phyloP scores from a whole-genome alignment of 768 basidiomycete genomes.

The Rossbeevera mucosa region DNA sequence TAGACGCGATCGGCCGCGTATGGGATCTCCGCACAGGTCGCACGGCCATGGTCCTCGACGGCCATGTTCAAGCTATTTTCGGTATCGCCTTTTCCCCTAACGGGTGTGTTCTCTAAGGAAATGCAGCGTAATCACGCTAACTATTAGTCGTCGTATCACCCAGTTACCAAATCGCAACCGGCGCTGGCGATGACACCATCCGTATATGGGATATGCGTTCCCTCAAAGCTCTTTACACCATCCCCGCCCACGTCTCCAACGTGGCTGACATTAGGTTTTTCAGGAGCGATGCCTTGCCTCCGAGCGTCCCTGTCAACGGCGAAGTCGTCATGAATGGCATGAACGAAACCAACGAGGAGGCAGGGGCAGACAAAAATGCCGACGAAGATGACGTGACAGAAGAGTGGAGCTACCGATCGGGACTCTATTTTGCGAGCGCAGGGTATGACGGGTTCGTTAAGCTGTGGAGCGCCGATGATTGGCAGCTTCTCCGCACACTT shows the following conservation, averaged over 20 bases:
- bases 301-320: conserved; percentile 38
- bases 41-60: conserved; percentile 97
- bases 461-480: conserved; percentile 97
- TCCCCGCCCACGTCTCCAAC: conserved; percentile 93
- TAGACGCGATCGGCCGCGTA: conserved; percentile 94
- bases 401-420: conserved; percentile 79
- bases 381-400: conserved; percentile 34
- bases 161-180: conserved; percentile 96
- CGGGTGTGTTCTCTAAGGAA: conserved; percentile 53
- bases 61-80: conserved; percentile 91
- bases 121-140: conserved; percentile 5
- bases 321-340: conserved; percentile 50
- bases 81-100: conserved; percentile 92
- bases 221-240: conserved; percentile 88
- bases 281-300: conserved; percentile 52
- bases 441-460: conserved; percentile 96
- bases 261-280: conserved; percentile 96
- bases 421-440: conserved; percentile 87
- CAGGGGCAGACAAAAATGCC: conserved; percentile 24
- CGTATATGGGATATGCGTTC: conserved; percentile 98
- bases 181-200: conserved; percentile 95
- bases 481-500: conserved; percentile 85
- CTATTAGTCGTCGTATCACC: conserved; percentile 8
- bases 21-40: conserved; percentile 96
- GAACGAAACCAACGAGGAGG: conserved; percentile 33